These are phyloP conservation scores for Cyclostephanos tholiformis DNA, from an alignment of 108 stramenopile genomes.

Conservation along the genomic window DNA sequence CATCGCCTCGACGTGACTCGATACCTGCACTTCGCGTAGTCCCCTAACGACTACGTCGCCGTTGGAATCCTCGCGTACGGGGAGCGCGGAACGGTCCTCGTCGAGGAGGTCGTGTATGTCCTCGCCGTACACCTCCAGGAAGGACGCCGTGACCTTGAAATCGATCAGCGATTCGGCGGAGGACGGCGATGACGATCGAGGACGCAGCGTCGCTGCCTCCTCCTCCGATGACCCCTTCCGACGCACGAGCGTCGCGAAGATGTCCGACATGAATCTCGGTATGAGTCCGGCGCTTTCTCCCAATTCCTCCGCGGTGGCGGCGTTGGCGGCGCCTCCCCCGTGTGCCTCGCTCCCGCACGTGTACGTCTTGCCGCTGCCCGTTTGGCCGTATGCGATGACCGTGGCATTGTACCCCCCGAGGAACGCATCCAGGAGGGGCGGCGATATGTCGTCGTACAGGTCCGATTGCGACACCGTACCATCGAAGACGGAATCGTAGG, in stretches of 20 bases:
- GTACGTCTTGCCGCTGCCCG: slow-evolving; percentile 86
- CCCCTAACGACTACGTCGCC: slow-evolving; percentile 71
- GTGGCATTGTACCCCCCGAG: slow-evolving; percentile 89
- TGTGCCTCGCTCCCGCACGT: slow-evolving; percentile 85
- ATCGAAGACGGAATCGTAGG: slow-evolving; percentile 83
- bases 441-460: slow-evolving; percentile 70
- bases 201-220: too few relatives aligned
- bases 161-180: slow-evolving; percentile 39
- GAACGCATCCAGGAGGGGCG: slow-evolving; percentile 72
- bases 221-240: slow-evolving; percentile 43
- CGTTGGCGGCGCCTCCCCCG: slow-evolving; percentile 34
- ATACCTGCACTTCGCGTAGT: slow-evolving; percentile 48
- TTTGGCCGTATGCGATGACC: slow-evolving; percentile 92
- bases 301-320: slow-evolving; percentile 15
- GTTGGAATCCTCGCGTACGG: slow-evolving; percentile 77
- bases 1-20: slow-evolving; percentile 60
- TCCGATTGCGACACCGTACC: slow-evolving; percentile 49
- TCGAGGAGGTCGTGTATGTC: slow-evolving; percentile 90
- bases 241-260: slow-evolving; percentile 63
- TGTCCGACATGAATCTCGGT: slow-evolving; percentile 89
- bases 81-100: slow-evolving; percentile 61
- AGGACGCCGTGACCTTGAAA: slow-evolving; percentile 72
- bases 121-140: slow-evolving; percentile 95
- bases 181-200: too few relatives aligned
- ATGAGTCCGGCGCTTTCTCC: slow-evolving; percentile 77